Conservation (phyloP, 441 rosid species). For the Erodium trifolium region DNA sequence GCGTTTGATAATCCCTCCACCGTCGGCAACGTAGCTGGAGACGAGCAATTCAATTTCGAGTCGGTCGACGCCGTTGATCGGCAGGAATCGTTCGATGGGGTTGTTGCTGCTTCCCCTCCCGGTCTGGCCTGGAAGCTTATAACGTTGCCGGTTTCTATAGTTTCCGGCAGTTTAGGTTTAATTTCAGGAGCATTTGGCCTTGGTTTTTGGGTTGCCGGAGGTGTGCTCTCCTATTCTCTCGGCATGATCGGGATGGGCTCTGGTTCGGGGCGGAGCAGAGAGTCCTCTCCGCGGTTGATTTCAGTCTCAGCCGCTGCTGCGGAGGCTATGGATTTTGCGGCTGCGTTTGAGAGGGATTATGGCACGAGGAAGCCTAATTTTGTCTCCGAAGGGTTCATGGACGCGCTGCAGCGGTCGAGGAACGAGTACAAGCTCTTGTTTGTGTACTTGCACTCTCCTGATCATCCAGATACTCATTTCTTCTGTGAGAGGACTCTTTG, state of each 20-base stretch:
- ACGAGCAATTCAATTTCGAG: slow-evolving; percentile 23
- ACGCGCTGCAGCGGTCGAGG: slow-evolving; percentile 78
- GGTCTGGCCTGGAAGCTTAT: slow-evolving; percentile 73
- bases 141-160: slow-evolving; percentile 69
- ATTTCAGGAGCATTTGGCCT: slow-evolving; percentile 82
- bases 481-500: slow-evolving; percentile 77
- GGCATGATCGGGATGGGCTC: slow-evolving; percentile 71
- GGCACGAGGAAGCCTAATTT: slow-evolving; percentile 57
- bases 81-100: slow-evolving; percentile 8
- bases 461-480: slow-evolving; percentile 70
- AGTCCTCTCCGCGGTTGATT: slow-evolving; percentile 45
- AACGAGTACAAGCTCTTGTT: slow-evolving; percentile 60
- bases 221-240: slow-evolving; percentile 71
- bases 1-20: slow-evolving; percentile 10
- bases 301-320: slow-evolving; percentile 49
- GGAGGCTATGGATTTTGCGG: slow-evolving; percentile 69
- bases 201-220: slow-evolving; percentile 93
- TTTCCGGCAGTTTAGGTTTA: slow-evolving; percentile 77
- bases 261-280: slow-evolving; percentile 32
- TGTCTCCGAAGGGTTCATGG: slow-evolving; percentile 82
- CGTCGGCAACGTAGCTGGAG: slow-evolving; percentile 5
- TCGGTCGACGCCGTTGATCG: neutral
- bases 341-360: slow-evolving; percentile 69
- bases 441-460: slow-evolving; percentile 93
- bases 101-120: slow-evolving; percentile 29